Evolutionary conservation across 176 grass and related monocot genomes (phyloP), one percentile per base, ranked within the genome.

Genomic region (Raddia guianensis): DNA sequence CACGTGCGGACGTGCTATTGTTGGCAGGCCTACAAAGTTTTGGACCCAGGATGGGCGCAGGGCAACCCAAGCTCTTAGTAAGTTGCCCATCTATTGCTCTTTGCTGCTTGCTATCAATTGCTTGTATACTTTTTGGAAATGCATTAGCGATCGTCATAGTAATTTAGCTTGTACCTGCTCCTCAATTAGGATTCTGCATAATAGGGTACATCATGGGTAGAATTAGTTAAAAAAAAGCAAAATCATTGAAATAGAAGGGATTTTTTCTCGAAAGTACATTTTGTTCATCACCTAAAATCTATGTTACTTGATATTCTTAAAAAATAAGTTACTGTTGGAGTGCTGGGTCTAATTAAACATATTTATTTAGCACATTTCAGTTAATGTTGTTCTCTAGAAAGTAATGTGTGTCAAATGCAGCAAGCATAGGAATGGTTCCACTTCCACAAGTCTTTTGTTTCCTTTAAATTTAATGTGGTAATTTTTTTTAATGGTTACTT

Each of bases 1-100:
- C 80, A 97, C 90, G 10, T 97, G 93, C 65, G 93, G 88, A 5
- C 60, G 74, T 19, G 88, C 86, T 20, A 84, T 88, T 11, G 77
- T 91, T 79, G 90, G 79, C 45, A 91, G 49, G 64, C 88, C 93
- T 54, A 83, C 88, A 12, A 89, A 65, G 32, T 97, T 89, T 84
- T 82, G 21, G 35, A 80, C 57, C 62, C 4, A 56, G 16, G 93
- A 97, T 79, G 90, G 90, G 12, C 89, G 93, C 50, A 91, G 90
- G 79, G 83, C 64, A 72, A 93, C 93, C 55, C 90, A 83, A 81
- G 93, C 90, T 87, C 73, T 87, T 43, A 97, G 93, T 97, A 90
- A 90, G 93, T 91, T 72, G 44, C 19, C 5, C n/a, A 82, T 66
- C 34, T 72, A 44, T 72, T 59, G n/a, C 61, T 35, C 58, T 59